Base-by-base conservation (phyloP, 352 stramenopile genomes). In the Blastocystis hominis region DNA sequence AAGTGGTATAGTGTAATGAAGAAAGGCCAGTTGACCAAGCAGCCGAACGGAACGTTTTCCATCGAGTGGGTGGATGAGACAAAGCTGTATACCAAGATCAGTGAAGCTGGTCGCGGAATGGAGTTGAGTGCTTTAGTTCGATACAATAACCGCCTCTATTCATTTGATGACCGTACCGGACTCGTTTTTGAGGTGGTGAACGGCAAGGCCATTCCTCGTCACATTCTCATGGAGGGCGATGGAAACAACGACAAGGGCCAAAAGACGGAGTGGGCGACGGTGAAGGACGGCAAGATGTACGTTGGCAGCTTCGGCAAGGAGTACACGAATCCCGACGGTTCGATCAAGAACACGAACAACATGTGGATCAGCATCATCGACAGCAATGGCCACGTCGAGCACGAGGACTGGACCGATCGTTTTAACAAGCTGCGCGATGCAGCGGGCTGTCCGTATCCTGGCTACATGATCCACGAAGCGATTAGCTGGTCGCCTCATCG, bases 261-360 rank as follows among this genome's bases (percentile, higher is more conserved):
- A 92, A 99, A 98, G 90, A 96, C 95, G 91, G 96, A 99, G 91
- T 99, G 96, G 96, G 94, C 95, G 4, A 98, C 96, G 0, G 94
- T 98, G 77, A 98, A 98, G 90, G 94, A 98, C 91, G 94, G 92
- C 47, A 93, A 98, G 90, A 91, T 99, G 34, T 97, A 95, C 86
- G 95, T 98, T 90, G 96, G 96, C 62, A 97, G 92, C 80, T 94
- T 97, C 15, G 94, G 94, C 81, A 97, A 97, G 90, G 94, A 97
- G 89, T 97, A 94, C 89, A 97, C 94, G 0, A 61, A 95, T 88
- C 93, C 92, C 72, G 92, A 95, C 89, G 95, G 95, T 75, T 92
- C 92, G 38, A 92, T 98, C 88, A 91, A 96, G 24, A 95, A 96
- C 84, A 95, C 95, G 64, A 97, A 96, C 89, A 98, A 98, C 91